These are phyloP conservation scores for Dissophora ornata DNA, from an alignment of 192 early-diverging fungal species.

Conservation along the genomic window DNA sequence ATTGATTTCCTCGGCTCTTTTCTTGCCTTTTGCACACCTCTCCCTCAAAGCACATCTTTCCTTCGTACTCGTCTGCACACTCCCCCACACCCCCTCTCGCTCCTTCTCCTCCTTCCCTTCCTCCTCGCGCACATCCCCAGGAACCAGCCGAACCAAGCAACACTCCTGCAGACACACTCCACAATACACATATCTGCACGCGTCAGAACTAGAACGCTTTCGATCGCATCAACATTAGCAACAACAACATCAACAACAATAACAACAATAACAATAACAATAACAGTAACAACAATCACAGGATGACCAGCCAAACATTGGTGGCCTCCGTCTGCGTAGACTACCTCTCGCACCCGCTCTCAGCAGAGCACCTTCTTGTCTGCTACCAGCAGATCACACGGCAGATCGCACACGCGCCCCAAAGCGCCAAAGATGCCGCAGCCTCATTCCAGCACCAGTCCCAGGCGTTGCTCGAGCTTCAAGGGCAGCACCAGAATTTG, in stretches of 20 bases:
- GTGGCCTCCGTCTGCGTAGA: slow-evolving; percentile 49
- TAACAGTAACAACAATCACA: too few relatives aligned
- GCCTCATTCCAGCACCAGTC: slow-evolving; percentile 46
- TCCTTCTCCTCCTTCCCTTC: not conserved
- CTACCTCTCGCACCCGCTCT: slow-evolving; percentile 50
- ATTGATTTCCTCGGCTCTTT: too few relatives aligned
- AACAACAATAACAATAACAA: too few relatives aligned
- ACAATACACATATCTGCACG: not conserved
- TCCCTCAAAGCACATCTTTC: too few relatives aligned
- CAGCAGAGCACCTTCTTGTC: slow-evolving; percentile 41
- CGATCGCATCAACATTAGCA: too few relatives aligned
- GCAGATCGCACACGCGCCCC: slow-evolving; percentile 44
- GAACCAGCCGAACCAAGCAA: not conserved
- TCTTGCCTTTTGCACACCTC: too few relatives aligned
- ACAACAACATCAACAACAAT: too few relatives aligned
- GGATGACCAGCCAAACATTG: slow-evolving; percentile 50
- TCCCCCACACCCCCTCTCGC: too few relatives aligned
- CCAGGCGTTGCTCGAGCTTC: slow-evolving; percentile 34
- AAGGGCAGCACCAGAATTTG: slow-evolving; percentile 34
- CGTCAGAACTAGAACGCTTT: too few relatives aligned
- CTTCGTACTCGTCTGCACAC: too few relatives aligned
- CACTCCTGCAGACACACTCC: not conserved
- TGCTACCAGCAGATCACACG: slow-evolving; percentile 56
- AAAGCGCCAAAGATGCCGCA: slow-evolving; percentile 48
- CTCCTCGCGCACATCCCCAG: not conserved